Evolutionary conservation across 1,139 yeast species (phyloP).

Genomic region (Candida labiduridarum): DNA sequence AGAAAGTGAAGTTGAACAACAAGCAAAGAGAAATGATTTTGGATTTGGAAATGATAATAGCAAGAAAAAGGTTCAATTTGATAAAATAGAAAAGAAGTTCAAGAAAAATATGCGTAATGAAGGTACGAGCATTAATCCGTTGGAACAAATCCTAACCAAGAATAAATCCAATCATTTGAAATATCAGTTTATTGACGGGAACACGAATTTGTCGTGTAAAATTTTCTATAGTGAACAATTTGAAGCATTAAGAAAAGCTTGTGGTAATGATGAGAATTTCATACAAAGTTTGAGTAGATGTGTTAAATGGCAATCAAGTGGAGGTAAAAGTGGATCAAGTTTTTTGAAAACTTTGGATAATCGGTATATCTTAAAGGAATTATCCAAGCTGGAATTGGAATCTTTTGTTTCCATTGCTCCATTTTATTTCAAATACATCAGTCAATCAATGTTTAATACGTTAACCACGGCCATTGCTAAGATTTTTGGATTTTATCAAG

Average conservation of each 20-base stretch:
- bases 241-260: slow-evolving; percentile 85
- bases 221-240: slow-evolving; percentile 95
- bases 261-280: slow-evolving; percentile 76
- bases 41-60: slow-evolving; percentile 21
- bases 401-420: slow-evolving; percentile 96
- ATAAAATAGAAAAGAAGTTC: slow-evolving; percentile 48
- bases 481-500: slow-evolving; percentile 93
- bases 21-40: neutral
- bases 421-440: slow-evolving; percentile 92
- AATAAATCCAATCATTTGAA: slow-evolving; percentile 87
- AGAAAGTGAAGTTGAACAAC: slow-evolving; percentile 1
- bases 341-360: slow-evolving; percentile 91
- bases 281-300: slow-evolving; percentile 91
- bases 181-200: slow-evolving; percentile 87
- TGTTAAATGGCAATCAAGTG: slow-evolving; percentile 92
- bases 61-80: slow-evolving; percentile 41
- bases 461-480: slow-evolving; percentile 93
- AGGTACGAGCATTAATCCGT: slow-evolving; percentile 24
- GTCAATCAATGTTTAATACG: slow-evolving; percentile 93
- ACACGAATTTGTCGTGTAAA: slow-evolving; percentile 83
- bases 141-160: slow-evolving; percentile 75
- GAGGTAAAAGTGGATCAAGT: slow-evolving; percentile 96
- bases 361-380: slow-evolving; percentile 84
- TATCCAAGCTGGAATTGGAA: slow-evolving; percentile 86
- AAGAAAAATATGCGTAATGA: slow-evolving; percentile 31